These are phyloP conservation scores for Talaromyces sp. DNA, from an alignment of 2,329 filamentous ascomycete genomes.

Conservation along the genomic window DNA sequence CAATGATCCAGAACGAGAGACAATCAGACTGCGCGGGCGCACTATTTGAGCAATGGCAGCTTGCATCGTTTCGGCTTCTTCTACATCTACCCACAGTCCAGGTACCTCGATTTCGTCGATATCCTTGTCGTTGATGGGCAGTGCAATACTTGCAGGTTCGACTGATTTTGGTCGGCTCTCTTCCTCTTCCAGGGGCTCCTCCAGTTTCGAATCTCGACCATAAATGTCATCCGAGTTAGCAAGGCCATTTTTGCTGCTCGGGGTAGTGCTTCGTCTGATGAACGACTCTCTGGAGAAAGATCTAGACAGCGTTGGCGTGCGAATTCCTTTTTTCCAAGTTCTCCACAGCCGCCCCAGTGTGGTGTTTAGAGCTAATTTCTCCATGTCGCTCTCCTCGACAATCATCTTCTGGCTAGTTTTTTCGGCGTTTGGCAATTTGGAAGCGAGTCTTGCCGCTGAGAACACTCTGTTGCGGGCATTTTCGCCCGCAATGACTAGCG, in stretches of 20 bases:
- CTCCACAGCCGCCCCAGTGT: conserved; percentile 88
- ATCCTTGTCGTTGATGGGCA: conserved; percentile 55
- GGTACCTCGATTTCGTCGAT: conserved; percentile 65
- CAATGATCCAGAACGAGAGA: conserved; percentile 30
- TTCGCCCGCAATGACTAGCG: conserved; percentile 80
- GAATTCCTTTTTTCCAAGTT: conserved; percentile 79
- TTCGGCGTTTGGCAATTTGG: conserved; percentile 6
- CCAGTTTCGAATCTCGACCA: conserved; percentile 18
- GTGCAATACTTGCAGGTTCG: conserved; percentile 31
- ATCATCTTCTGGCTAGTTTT: conserved; percentile 62
- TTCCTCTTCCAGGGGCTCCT: conserved; percentile 20
- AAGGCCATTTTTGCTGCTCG: conserved; percentile 39
- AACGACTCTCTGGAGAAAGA: conserved; percentile 44
- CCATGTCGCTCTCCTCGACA: conserved; percentile 90
- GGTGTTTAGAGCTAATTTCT: conserved; percentile 84
- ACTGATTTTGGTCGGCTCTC: conserved; percentile 23
- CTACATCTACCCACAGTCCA: conserved; percentile 57
- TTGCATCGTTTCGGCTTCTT: conserved; percentile 41
- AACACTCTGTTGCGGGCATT: conserved; percentile 59
- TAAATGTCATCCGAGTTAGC: conserved; percentile 33
- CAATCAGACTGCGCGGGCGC: conserved; percentile 43
- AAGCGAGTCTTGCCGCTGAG: conserved; percentile 29
- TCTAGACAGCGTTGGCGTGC: conserved; percentile 35
- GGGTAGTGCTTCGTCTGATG: conserved; percentile 28
- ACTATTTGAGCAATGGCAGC: conserved; percentile 40